Evolutionary conservation across 306 rosid genomes (phyloP).

Genomic region (Leucaena leucocephala): DNA sequence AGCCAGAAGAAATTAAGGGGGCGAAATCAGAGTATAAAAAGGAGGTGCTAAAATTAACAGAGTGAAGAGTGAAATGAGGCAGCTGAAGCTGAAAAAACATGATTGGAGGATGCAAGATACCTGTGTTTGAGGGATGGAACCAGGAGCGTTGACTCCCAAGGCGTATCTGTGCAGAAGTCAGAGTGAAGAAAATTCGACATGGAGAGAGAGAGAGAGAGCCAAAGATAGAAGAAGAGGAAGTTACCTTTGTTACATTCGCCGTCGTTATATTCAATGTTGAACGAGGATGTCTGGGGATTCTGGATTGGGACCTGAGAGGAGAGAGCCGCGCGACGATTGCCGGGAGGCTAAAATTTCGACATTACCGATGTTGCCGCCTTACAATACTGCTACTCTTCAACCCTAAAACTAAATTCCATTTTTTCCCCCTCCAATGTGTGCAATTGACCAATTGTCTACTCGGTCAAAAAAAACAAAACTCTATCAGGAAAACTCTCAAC

Average conservation of each 20-base stretch:
- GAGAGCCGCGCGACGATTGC: not conserved
- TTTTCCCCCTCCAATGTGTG: not conserved
- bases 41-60: not conserved
- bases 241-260: constrained; percentile 7
- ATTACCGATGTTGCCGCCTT: constrained; percentile 11
- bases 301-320: not conserved
- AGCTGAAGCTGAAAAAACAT: not conserved
- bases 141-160: constrained; percentile 19
- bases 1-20: not conserved
- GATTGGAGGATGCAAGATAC: not conserved
- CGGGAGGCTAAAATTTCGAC: constrained; percentile 6
- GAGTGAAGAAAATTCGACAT: not conserved
- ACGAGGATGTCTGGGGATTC: not conserved
- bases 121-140: constrained; percentile 1
- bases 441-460: not conserved
- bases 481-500: not conserved
- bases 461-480: too few relatives aligned
- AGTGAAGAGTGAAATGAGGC: not conserved
- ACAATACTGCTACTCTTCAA: too few relatives aligned
- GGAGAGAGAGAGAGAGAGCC: not conserved
- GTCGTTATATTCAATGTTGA: not conserved
- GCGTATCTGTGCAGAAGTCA: not conserved
- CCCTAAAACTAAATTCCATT: too few relatives aligned
- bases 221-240: not conserved
- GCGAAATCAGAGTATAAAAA: not conserved